phyloP scores from a whole-genome alignment of 306 rosid genomes.

The Rosa lucieae region DNA sequence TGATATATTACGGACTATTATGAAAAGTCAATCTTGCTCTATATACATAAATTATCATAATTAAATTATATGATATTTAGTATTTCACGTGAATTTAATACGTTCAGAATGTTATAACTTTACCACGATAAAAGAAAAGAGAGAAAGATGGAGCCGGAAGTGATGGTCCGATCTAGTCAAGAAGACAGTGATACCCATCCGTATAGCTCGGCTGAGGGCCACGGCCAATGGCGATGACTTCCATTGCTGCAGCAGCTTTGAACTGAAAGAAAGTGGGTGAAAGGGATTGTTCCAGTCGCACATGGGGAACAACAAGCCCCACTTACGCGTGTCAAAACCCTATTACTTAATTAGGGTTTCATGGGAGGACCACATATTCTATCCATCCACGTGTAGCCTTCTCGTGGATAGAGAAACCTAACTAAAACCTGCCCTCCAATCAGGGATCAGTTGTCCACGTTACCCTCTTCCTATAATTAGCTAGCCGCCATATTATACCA shows the following conservation, averaged over 20 bases:
- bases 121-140: not conserved
- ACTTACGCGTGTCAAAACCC: conserved; percentile 72
- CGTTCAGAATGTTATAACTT: not conserved
- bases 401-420: conserved; percentile 6
- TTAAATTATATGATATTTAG: no score
- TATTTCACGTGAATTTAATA: not conserved
- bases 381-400: conserved; percentile 46
- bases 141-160: not conserved
- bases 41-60: no score
- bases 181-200: not conserved
- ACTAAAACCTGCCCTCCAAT: conserved; percentile 30
- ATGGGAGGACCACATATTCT: conserved; percentile 52
- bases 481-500: conserved; percentile 46
- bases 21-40: no score
- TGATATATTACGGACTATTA: no score
- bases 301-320: conserved; percentile 54
- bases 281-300: conserved; percentile 36
- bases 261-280: conserved; percentile 4
- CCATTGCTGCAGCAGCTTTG: not conserved
- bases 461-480: not conserved
- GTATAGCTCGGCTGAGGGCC: not conserved
- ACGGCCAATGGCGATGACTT: not conserved
- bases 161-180: not conserved
- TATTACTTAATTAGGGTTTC: not conserved
- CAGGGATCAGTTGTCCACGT: not conserved